A percentile compares a stretch with the other conserved stretches of the same genome.
These are phyloP conservation scores for Colletotrichum viniferum DNA, from an alignment of 2,329 filamentous ascomycete genomes.

Conservation along the genomic window DNA sequence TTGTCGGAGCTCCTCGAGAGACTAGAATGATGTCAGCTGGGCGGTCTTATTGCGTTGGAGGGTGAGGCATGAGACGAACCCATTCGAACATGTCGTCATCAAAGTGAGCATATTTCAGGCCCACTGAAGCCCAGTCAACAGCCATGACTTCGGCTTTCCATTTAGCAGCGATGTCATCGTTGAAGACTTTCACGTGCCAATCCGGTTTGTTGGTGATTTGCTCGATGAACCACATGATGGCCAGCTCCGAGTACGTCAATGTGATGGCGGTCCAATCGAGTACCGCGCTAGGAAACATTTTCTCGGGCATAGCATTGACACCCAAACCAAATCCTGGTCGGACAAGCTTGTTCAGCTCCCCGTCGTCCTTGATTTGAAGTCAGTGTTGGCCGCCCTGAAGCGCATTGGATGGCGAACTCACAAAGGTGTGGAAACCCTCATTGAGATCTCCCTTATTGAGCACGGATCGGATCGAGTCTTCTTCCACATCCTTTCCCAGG, in stretches of 20 bases:
- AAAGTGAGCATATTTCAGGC: constrained; percentile 28
- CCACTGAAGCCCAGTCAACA: constrained; percentile 31
- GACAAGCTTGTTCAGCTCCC: background rate
- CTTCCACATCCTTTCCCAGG: background rate
- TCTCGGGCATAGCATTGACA: background rate
- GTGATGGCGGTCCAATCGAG: constrained; percentile 1
- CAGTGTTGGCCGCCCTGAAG: background rate
- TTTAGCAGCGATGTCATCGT: constrained; percentile 27
- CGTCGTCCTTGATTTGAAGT: background rate
- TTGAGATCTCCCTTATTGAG: background rate
- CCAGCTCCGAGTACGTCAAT: constrained; percentile 18
- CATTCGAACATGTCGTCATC: constrained; percentile 32
- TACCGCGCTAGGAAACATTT: background rate
- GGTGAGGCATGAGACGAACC: constrained; percentile 22
- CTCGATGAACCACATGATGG: constrained; percentile 31
- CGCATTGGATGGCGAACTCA: background rate
- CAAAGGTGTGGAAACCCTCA: background rate
- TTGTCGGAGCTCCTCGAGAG: constrained; percentile 33
- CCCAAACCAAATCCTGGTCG: constrained; percentile 4
- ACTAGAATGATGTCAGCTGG: constrained; percentile 25
- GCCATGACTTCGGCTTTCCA: constrained; percentile 26
- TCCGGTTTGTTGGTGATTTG: constrained; percentile 30
- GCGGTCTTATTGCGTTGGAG: background rate
- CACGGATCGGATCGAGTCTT: background rate
- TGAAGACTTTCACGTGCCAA: constrained; percentile 29